These are phyloP conservation scores for Tolypocladium album DNA, from an alignment of 2,329 filamentous ascomycete species.

Conservation along the genomic window DNA sequence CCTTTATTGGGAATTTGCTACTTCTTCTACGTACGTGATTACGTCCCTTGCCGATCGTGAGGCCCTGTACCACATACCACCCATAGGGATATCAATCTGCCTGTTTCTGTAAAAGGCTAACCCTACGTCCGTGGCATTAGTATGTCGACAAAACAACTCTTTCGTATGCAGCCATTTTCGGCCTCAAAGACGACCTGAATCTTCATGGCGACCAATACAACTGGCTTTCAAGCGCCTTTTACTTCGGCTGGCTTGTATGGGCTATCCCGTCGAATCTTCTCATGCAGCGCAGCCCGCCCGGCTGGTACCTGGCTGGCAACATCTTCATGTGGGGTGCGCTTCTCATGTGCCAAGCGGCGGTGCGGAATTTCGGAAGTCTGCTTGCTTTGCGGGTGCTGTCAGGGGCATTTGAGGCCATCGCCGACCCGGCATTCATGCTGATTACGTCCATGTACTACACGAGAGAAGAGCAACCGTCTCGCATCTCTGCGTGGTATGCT, in stretches of 20 bases:
- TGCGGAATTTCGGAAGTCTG: conserved; percentile 44
- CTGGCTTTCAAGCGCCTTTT: conserved; percentile 24
- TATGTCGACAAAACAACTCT: conserved; percentile 39
- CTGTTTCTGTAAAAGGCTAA: not conserved
- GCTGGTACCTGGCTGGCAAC: conserved; percentile 26
- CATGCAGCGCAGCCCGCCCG: conserved; percentile 22
- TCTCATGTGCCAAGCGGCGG: conserved; percentile 39
- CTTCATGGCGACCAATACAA: conserved; percentile 48
- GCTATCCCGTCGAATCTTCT: conserved; percentile 18
- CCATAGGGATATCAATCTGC: not conserved
- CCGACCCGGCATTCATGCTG: conserved; percentile 43
- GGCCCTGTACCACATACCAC: too few relatives aligned
- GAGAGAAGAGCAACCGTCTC: conserved; percentile 47
- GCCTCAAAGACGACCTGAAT: conserved; percentile 46
- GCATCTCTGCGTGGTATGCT: conserved; percentile 49
- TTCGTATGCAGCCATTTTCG: conserved; percentile 55
- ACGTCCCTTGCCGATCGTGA: too few relatives aligned
- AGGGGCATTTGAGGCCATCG: conserved; percentile 51
- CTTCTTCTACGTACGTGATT: conserved; percentile 22
- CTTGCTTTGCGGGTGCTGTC: conserved; percentile 46
- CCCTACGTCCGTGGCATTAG: not conserved
- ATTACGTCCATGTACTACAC: conserved; percentile 59
- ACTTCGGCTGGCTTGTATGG: conserved; percentile 28
- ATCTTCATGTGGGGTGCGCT: conserved; percentile 46
- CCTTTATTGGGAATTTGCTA: conserved; percentile 28